Evolutionary conservation across 768 basidiomycete species (phyloP), one percentile per base, ranked within the genome.

Genomic region (Phylloporus sp.): DNA sequence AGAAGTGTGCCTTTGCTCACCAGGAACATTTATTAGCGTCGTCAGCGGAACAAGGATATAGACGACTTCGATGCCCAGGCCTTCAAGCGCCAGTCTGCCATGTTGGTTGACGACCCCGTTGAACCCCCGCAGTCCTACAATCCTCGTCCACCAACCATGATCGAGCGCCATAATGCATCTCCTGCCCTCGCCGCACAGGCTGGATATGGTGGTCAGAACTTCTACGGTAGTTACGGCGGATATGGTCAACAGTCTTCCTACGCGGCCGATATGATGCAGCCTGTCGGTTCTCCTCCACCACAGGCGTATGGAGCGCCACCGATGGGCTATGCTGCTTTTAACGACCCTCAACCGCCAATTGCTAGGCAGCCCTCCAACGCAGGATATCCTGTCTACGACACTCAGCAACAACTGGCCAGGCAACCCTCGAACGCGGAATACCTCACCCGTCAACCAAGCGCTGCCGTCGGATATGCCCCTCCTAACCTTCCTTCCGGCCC

Each of bases 101-200:
- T 81, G 14, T 62, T 85, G 20, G 66, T 81, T 20, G 69, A 79
- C 38, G 82, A 84, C 53, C 72, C 76, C n/a, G 69, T 67, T 22
- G 66, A 66, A 18, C 65, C 53, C 4, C n/a, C 50, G 3, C 56
- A 64, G 23, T 71, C 75, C 0, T 74, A 65, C 57, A 78, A 77
- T 48, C 78, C 78, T 15, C 75, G 78, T 18, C 79, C 82, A 15
- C 82, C 83, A n/a, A 71, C 74, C 23, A 84, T 84, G 82, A 72
- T 79, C 41, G 76, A 84, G 55, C 70, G 70, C 37, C 75, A 73
- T 52, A 69, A 65, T 20, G 49, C 55, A 22, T 64, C 63, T 42
- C 58, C 59, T 41, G 61, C 64, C 18, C 52, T 64, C 38, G 57
- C 50, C 9, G 31, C 62, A 10, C 60, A 63, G 35, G 37, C 21